Evolutionary conservation across 257 asterid genomes (phyloP).

Genomic region (Echites panduratus): DNA sequence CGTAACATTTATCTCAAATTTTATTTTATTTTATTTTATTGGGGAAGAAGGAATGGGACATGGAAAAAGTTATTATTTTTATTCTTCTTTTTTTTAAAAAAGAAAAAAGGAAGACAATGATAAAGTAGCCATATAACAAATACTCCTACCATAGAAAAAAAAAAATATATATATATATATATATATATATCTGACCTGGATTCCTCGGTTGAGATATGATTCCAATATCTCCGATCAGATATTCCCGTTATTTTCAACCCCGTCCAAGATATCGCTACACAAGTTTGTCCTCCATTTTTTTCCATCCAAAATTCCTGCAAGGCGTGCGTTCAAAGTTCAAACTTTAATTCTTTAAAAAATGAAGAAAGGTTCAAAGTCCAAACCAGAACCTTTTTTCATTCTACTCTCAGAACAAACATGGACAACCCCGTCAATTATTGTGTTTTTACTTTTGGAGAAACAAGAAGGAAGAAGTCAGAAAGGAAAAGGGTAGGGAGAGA

Average conservation of each 20-base stretch:
- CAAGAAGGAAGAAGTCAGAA: background rate
- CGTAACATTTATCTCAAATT: too few relatives aligned
- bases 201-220: constrained; percentile 36
- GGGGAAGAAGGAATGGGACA: too few relatives aligned
- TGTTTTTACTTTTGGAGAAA: background rate
- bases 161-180: too few relatives aligned
- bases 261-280: constrained; percentile 55
- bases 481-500: too few relatives aligned
- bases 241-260: constrained; percentile 53
- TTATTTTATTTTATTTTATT: too few relatives aligned
- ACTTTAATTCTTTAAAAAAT: too few relatives aligned
- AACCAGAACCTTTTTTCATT: background rate
- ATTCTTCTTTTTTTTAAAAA: too few relatives aligned
- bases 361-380: too few relatives aligned
- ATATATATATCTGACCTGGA: constrained; percentile 49
- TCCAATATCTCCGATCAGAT: constrained; percentile 57
- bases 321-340: background rate
- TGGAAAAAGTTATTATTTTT: too few relatives aligned
- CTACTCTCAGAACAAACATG: background rate
- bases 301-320: constrained; percentile 53
- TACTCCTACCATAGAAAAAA: too few relatives aligned
- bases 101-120: too few relatives aligned
- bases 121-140: too few relatives aligned
- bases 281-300: constrained; percentile 32
- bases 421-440: background rate